phyloP scores from a whole-genome alignment of 345 rosid species.

The Hirschfeldia incana region DNA sequence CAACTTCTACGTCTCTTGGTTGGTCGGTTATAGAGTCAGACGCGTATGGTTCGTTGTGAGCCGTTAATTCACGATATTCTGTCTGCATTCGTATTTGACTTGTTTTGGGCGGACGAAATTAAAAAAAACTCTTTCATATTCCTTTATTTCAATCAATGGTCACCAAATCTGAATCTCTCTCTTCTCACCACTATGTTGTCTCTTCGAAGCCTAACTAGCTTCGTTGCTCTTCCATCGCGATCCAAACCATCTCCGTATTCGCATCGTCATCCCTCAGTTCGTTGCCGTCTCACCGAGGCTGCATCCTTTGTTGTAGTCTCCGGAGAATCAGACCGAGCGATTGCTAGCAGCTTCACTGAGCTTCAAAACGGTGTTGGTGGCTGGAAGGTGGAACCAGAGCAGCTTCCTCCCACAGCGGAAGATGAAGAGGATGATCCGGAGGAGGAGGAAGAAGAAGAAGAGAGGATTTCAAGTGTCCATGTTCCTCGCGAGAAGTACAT shows the following conservation, averaged over 20 bases:
- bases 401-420: background rate
- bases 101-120: conserved; percentile 18
- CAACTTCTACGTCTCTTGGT: background rate
- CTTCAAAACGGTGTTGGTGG: conserved; percentile 7
- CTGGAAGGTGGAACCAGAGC: conserved; percentile 23
- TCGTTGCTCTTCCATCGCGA: conserved; percentile 38
- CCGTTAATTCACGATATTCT: conserved; percentile 45
- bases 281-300: conserved; percentile 25
- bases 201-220: conserved; percentile 42
- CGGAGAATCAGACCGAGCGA: conserved; percentile 17
- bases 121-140: conserved; percentile 10
- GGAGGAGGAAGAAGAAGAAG: conserved; percentile 25
- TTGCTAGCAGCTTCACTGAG: conserved; percentile 29
- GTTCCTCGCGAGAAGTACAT: conserved; percentile 80
- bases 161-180: conserved; percentile 33
- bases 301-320: conserved; percentile 25
- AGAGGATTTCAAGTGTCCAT: conserved; percentile 60
- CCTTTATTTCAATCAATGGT: conserved; percentile 30
- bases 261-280: conserved; percentile 28
- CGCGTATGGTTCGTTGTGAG: conserved; percentile 37
- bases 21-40: background rate
- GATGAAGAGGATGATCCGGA: conserved; percentile 35
- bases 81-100: conserved; percentile 28
- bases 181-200: conserved; percentile 41
- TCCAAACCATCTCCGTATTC: background rate